Base-by-base conservation (phyloP, 2,329 filamentous ascomycete species). In the Pseudogymnoascus sp. region DNA sequence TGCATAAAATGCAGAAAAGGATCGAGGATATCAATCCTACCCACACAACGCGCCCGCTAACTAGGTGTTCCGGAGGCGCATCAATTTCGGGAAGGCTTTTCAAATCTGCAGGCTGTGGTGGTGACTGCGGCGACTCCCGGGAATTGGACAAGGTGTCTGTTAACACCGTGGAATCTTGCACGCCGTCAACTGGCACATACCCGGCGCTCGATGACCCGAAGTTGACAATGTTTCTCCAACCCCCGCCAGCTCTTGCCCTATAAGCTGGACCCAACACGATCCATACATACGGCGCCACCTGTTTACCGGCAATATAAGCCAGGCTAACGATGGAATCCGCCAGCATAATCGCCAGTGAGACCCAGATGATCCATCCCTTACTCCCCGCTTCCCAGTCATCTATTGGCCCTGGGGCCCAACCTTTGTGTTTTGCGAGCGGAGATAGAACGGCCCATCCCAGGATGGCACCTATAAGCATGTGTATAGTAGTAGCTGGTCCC, bases 311-410 rank as follows among this genome's bases (percentile, higher is more conserved):
- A 42, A 97, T 82, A 80, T 93, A 92, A 1, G 89, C 86, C 8
- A 99, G 83, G 70, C 90, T 97, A 66, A 97, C 84, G 3, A 99
- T 82, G 0, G 93, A 91, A 75, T 99, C 95, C 21, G 91, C 90
- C 25, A 99, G 82, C 95, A 99, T 99, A 68, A 99, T 97, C 3
- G 95, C 91, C 31, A 99, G 79, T 36, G 91, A 96, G 2, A 96
- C 82, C 95, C 95, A 99, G 0, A 99, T 91, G 65, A 99, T 97
- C 95, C 95, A 99, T 40, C 93, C 95, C 77, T 97, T 97, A 73
- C 91, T 96, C 8, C 95, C 95, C 14, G 82, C 85, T 64, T 93
- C 90, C 95, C 95, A 99, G 73, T 96, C 90, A 63, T 85, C 82
- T 0, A 97, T 91, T 1, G 87, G 82, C 0, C 93, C 95, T 2